Evolutionary conservation across 2,329 filamentous ascomycete species (phyloP), one percentile per base, ranked within the genome.

Genomic region (Cladosporium austrohemisphaericum): DNA sequence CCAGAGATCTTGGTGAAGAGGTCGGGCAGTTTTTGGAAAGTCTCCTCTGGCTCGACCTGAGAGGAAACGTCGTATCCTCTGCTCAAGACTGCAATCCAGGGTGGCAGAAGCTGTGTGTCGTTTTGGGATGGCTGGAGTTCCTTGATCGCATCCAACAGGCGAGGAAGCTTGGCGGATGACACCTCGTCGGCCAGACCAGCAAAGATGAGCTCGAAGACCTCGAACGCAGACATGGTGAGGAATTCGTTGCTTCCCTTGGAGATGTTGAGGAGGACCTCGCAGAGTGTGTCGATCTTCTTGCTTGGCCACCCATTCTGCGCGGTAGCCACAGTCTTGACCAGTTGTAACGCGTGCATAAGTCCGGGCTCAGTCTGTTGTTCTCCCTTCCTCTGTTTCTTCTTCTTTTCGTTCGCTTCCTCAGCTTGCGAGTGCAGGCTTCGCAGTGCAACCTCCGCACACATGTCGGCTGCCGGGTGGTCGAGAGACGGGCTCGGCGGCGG

Each of bases 141-240:
- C 10, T 86, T 84, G 58, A 98, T 95, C 45, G 93, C 90, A 56
- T 95, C 90, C 60, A 97, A 79, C 10, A 98, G 78, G 50, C 88
- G 81, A 2, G 91, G 90, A 10, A 98, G 77, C 71, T 97, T 98
- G 1, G 88, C 81, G 2, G 90, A 94, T 0, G 91, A 88, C 41
- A 91, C 78, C 57, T 95, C 89, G 57, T 91, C 86, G 13, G 84
- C 81, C 85, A 98, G 91, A 6, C 90, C 86, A 60, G 86, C 85
- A 57, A 98, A 97, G 36, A 97, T 95, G 67, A 95, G 86, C 68
- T 98, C 93, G 61, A 98, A 98, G 3, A 97, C 92, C 57, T 96
- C 92, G 60, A 98, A 96, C 0, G 91, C 87, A 9, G 88, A 86
- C 85, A 97, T 94, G 25, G 91, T 95, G 75, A 98, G 84, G 67